Conservation (phyloP, 257 asterid genomes). For the Cinchona pubescens region DNA sequence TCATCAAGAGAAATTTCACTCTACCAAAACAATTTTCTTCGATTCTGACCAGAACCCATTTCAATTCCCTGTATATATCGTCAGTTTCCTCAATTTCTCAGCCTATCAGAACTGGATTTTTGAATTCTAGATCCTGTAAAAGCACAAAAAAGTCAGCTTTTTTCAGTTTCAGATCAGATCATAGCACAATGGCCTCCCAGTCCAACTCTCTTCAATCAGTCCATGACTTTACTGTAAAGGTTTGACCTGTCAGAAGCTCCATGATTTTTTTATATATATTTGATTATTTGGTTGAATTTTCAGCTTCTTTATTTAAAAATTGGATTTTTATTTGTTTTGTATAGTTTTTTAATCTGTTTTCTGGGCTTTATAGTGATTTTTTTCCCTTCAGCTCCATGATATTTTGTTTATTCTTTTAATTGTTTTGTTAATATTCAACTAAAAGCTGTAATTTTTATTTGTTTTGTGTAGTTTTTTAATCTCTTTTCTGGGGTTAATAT, state of each 20-base stretch:
- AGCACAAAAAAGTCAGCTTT: constrained; percentile 13
- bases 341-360: background rate
- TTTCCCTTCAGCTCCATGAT: no score
- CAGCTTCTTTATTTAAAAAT: background rate
- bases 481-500: background rate
- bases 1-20: constrained; percentile 11
- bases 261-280: background rate
- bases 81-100: constrained; percentile 16
- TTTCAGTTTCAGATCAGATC: constrained; percentile 20
- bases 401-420: no score
- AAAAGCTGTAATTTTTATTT: background rate
- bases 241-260: constrained; percentile 12
- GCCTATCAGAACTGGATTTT: constrained; percentile 11
- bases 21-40: constrained; percentile 22
- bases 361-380: background rate
- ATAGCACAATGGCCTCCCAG: constrained; percentile 59
- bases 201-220: constrained; percentile 63
- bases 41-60: constrained; percentile 25
- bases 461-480: background rate
- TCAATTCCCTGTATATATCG: constrained; percentile 18
- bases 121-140: constrained; percentile 5
- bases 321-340: background rate
- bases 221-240: constrained; percentile 89
- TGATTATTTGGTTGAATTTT: background rate
- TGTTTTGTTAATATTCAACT: no score